Percentiles rank a stretch among this genome's conserved stretches.
phyloP scores from a whole-genome alignment of 106 monocot species.

The Acorus gramineus region DNA sequence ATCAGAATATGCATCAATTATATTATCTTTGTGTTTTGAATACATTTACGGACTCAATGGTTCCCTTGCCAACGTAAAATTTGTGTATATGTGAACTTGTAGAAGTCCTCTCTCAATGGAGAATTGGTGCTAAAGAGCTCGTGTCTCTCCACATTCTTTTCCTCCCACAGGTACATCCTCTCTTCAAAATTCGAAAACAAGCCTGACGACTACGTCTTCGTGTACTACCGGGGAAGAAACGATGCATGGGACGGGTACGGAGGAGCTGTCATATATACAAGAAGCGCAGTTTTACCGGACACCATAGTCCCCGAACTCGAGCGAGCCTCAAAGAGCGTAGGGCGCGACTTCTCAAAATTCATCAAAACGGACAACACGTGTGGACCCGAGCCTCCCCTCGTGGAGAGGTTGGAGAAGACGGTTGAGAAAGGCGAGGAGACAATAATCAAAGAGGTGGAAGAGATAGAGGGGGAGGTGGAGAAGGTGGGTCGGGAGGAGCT shows the following conservation, averaged over 20 bases:
- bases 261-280: slow-evolving; percentile 81
- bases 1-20: too few species aligned
- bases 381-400: slow-evolving; percentile 86
- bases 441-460: slow-evolving; percentile 75
- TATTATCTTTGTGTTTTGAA: too few species aligned
- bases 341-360: slow-evolving; percentile 68
- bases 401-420: slow-evolving; percentile 79
- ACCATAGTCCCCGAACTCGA: slow-evolving; percentile 74
- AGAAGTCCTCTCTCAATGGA: too few species aligned
- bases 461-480: slow-evolving; percentile 45
- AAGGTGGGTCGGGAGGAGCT: slow-evolving; percentile 46
- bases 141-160: not conserved
- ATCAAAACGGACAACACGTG: slow-evolving; percentile 82
- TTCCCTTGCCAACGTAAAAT: too few species aligned
- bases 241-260: slow-evolving; percentile 99
- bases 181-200: slow-evolving; percentile 77
- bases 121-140: too few species aligned
- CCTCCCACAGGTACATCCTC: slow-evolving; percentile 61
- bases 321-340: slow-evolving; percentile 51
- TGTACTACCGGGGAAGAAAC: slow-evolving; percentile 85
- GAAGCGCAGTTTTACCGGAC: slow-evolving; percentile 53
- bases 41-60: too few species aligned
- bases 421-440: slow-evolving; percentile 89
- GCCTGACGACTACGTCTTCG: slow-evolving; percentile 76
- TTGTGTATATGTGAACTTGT: too few species aligned